Evolutionary conservation across 495 filamentous ascomycete genomes (phyloP), one percentile per base, ranked within the genome.

Genomic region (Penicillium goetzii): DNA sequence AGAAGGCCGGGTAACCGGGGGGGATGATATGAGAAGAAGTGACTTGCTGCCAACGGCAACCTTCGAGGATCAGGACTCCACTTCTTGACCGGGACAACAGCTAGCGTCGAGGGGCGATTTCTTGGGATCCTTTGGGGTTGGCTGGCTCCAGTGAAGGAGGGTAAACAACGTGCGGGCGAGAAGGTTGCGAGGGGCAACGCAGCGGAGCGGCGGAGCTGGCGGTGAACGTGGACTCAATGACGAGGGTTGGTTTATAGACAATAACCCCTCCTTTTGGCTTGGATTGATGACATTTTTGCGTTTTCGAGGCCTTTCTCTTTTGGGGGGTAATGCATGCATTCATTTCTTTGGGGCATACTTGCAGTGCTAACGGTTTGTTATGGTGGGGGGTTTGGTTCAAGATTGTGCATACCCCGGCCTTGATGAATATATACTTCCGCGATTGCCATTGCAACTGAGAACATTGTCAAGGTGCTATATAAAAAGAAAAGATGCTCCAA

Each of bases 101-200:
- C 66, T 72, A 72, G 71, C 59, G 65, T 57, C 52, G 59, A 52
- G 62, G 74, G 69, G 53, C 67, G 65, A 70, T 67, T 65, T 55
- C 62, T 15, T 65, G 65, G 69, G 64, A 68, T 67, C 64, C 59
- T 61, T 28, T 65, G 68, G 69, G 65, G 67, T 71, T 71, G 68
- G 71, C 61, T 70, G 70, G 61, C 63, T 60, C 36, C 49, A 49
- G 41, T 40, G 51, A 58, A 64, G 70, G 65, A 62, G 66, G 62
- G 74, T 78, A 80, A 80, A 80, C 77, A 80, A 64, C 56, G 66
- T 75, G 72, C 68, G 68, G 67, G 62, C 56, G 61, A 59, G 33
- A 63, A 53, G 62, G 78, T 80, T 79, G 78, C 73, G 62, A 63
- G 65, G 74, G 78, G 78, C 78, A 80, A 80, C 77, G 61, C 26